Conservation (phyloP, 352 stramenopile genomes). For the Pythium plurisporium region DNA sequence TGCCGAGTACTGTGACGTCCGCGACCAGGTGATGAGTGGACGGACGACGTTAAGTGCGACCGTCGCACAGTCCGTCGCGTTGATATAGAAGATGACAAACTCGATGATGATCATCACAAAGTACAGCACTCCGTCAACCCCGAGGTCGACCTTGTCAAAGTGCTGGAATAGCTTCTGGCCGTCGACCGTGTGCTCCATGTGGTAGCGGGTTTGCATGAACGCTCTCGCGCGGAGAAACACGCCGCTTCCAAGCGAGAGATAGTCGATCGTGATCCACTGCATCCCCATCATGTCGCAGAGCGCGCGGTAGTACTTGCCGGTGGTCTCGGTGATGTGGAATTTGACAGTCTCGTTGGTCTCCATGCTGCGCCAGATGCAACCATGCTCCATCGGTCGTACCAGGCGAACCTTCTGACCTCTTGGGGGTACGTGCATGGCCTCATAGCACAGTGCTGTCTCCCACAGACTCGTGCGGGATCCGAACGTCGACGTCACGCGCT, state of each 20-base stretch:
- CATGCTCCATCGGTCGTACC: constrained; percentile 11
- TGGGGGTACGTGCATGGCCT: neutral
- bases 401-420: neutral
- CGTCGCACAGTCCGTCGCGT: constrained; percentile 13
- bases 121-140: constrained; percentile 23
- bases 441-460: constrained; percentile 21
- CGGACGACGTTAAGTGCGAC: constrained; percentile 22
- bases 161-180: neutral
- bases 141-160: constrained; percentile 11
- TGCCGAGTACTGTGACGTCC: neutral
- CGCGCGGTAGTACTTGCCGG: constrained; percentile 19
- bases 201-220: constrained; percentile 15
- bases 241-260: constrained; percentile 11
- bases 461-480: constrained; percentile 10
- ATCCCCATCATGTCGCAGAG: constrained; percentile 18
- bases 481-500: constrained; percentile 11
- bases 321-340: constrained; percentile 9
- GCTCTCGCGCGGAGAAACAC: constrained; percentile 16
- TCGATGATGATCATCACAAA: constrained; percentile 18
- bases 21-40: constrained; percentile 10
- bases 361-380: constrained; percentile 18
- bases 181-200: neutral
- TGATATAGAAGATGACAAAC: constrained; percentile 22
- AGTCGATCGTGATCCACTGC: constrained; percentile 23
- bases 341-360: neutral